Base-by-base conservation (phyloP, 2,329 filamentous ascomycete species). In the Rutstroemia sp. region DNA sequence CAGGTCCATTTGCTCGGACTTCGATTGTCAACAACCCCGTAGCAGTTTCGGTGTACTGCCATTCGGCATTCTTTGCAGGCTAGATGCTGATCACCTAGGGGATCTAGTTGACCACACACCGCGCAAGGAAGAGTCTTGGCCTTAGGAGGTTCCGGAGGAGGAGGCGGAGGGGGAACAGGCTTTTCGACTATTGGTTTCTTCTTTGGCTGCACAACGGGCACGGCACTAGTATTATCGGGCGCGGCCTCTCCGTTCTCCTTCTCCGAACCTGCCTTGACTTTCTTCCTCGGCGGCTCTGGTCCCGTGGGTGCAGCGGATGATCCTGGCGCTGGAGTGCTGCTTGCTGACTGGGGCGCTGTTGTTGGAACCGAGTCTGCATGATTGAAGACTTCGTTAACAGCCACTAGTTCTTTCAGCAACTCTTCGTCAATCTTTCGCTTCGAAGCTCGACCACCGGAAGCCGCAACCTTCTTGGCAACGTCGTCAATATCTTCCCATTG, bases 401-500 rank as follows among this genome's bases (percentile, higher is more conserved):
- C 77, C 30, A 80, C 73, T 10, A 89, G 74, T 71, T 92, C 89
- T 64, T 87, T 87, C 54, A 92, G 75, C 14, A 96, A 77, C 69
- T 97, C 94, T 70, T 97, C 92, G 62, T 99, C 94, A 57, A 95
- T 86, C 69, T 88, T 89, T 58, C 89, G 84, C 74, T 94, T 95
- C 83, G 86, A 92, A 4, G 88, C 87, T 64, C 90, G 86, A 47
- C 88, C 88, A 45, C 90, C 89, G 47, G 85, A 83, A 61, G 87
- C 83, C 1, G 86, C 82, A 44, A 95, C 85, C 74, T 96, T 95
- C 74, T 92, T 95, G 41, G 86, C 83, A 39, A 96, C 82, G 66
- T 97, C 92, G 44, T 97, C 94, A 14, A 91, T 81, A 63, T 95
- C 90, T 71, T 97, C 94, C 85, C 90, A 99, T 63, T 95, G 90